phyloP scores from a whole-genome alignment of 805 yeast species.

The Yarrowia osloensis region DNA sequence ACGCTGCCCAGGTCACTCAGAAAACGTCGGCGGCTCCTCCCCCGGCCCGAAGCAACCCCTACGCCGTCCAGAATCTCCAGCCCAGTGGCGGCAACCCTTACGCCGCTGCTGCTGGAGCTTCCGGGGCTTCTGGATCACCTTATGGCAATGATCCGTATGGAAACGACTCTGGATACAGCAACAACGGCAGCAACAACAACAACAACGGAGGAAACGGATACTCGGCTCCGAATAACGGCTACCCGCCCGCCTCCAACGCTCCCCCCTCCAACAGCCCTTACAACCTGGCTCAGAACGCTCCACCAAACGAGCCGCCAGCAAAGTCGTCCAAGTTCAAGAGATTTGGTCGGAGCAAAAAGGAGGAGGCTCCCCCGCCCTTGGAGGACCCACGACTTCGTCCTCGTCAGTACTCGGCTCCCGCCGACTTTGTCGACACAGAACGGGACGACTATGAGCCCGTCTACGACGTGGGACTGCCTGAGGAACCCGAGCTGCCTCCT shows the following conservation, averaged over 20 bases:
- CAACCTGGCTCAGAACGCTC: too few species aligned
- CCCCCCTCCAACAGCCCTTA: background rate
- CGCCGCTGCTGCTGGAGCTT: background rate
- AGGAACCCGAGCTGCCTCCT: constrained; percentile 16
- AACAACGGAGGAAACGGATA: background rate
- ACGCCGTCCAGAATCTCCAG: background rate
- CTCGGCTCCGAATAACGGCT: too few species aligned
- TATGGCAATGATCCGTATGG: background rate
- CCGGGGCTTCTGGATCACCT: background rate
- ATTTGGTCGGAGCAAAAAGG: background rate
- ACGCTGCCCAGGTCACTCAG: constrained; percentile 25
- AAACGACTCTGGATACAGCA: background rate
- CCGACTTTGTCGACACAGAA: background rate
- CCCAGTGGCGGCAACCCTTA: constrained; percentile 4
- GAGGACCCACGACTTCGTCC: background rate
- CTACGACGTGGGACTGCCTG: constrained; percentile 4
- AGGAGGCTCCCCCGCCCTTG: background rate
- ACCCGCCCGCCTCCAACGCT: too few species aligned
- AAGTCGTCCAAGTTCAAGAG: background rate
- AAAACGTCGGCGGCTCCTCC: background rate
- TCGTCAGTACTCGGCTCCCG: background rate
- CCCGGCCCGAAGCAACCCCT: constrained; percentile 8
- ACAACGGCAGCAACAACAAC: background rate
- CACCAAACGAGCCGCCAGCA: background rate
- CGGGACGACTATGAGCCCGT: constrained; percentile 18